phyloP scores from a whole-genome alignment of 31 red algal species.

The Porphyra umbilicalis region DNA sequence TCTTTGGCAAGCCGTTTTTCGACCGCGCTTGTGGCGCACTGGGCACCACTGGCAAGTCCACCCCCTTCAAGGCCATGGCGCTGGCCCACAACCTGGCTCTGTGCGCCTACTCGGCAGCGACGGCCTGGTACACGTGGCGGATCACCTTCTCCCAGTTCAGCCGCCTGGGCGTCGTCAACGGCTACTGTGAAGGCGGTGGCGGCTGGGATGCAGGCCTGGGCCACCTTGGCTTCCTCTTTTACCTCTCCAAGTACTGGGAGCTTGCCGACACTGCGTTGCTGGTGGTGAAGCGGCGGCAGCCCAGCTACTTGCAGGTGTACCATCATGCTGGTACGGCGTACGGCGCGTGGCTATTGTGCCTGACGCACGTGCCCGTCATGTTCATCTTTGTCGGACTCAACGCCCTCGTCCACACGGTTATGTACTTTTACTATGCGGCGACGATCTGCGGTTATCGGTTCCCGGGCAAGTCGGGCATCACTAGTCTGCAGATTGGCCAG shows the following conservation, averaged over 20 bases:
- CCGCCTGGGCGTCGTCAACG: constrained; percentile 5
- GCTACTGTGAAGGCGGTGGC: constrained; percentile 17
- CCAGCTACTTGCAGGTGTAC: constrained; percentile 59
- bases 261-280: constrained; percentile 73
- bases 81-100: constrained; percentile 75
- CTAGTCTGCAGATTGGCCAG: constrained; percentile 50
- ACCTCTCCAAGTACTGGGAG: constrained; percentile 84
- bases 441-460: constrained; percentile 26
- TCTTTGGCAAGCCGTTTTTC: constrained; percentile 18
- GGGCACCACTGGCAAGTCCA: constrained; percentile 33
- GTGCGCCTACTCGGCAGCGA: constrained; percentile 35
- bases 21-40: constrained; percentile 12
- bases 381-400: constrained; percentile 58
- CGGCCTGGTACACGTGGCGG: constrained; percentile 17
- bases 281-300: constrained; percentile 46
- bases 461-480: constrained; percentile 36
- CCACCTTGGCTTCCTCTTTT: constrained; percentile 65
- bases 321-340: constrained; percentile 52
- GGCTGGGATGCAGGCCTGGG: constrained; percentile 47
- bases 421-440: constrained; percentile 69
- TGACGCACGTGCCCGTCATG: constrained; percentile 25
- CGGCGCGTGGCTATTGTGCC: constrained; percentile 36
- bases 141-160: constrained; percentile 17
- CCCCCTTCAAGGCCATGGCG: constrained; percentile 18
- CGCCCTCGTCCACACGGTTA: constrained; percentile 54